Evolutionary conservation across 1,284 basidiomycete species (phyloP).

Genomic region (Ceraceosorus guamensis): DNA sequence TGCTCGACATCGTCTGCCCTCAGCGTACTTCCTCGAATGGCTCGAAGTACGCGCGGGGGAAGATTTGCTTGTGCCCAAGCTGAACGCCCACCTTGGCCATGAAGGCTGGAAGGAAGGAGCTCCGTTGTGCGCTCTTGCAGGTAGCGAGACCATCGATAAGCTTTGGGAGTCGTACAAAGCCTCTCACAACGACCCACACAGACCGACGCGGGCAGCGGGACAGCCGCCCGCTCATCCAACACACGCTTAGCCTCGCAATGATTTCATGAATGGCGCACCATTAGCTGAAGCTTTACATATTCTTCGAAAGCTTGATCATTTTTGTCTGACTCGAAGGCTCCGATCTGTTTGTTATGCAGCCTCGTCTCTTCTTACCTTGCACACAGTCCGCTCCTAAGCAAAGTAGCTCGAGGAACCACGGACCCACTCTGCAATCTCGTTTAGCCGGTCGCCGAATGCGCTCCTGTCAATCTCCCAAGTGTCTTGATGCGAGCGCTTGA

Average conservation of each 20-base stretch:
- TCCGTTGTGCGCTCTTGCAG: neutral
- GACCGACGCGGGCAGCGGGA: too few species aligned
- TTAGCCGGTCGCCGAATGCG: slow-evolving; percentile 62
- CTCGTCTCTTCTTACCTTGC: too few species aligned
- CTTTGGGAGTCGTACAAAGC: neutral
- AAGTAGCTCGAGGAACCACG: slow-evolving; percentile 44
- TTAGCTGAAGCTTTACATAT: too few species aligned
- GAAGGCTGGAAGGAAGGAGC: slow-evolving; percentile 1
- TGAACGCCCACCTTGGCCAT: neutral
- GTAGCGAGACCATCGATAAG: neutral
- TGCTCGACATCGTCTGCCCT: neutral
- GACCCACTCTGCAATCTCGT: slow-evolving; percentile 42
- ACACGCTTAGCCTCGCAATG: too few species aligned
- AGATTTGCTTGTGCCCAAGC: neutral
- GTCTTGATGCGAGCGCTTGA: slow-evolving; percentile 65
- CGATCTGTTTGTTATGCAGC: too few species aligned
- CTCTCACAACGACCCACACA: too few species aligned
- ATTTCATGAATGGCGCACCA: too few species aligned
- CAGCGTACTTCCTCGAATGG: slow-evolving; percentile 1
- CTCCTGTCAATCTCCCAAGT: slow-evolving; percentile 87
- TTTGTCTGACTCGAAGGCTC: too few species aligned
- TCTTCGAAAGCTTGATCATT: too few species aligned
- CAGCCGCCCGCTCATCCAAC: too few species aligned
- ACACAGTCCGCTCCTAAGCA: too few species aligned
- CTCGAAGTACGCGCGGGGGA: neutral